These are phyloP conservation scores for Plasmodium yoelii DNA, from an alignment of 169 alveolate species.

Conservation along the genomic window DNA sequence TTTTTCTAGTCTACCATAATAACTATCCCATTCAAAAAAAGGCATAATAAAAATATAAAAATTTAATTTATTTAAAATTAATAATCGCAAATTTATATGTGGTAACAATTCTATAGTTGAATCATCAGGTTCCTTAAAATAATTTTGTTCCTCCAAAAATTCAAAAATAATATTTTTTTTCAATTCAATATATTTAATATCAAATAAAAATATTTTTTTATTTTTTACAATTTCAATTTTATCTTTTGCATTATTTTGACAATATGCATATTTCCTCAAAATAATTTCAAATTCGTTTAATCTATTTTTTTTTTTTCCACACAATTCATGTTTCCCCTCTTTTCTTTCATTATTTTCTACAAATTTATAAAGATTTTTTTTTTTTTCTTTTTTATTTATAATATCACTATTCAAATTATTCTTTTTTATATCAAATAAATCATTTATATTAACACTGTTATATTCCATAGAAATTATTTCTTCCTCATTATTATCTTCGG, in stretches of 20 bases:
- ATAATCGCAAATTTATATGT: conserved; percentile 26
- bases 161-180: conserved; percentile 71
- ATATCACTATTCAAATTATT: neutral
- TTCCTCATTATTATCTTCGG: conserved; percentile 62
- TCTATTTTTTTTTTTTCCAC: neutral
- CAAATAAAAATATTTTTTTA: conserved; percentile 10
- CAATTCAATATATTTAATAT: conserved; percentile 45
- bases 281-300: conserved; percentile 61
- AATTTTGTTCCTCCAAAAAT: conserved; percentile 37
- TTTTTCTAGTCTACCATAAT: conserved; percentile 59
- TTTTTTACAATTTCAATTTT: conserved; percentile 52
- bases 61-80: conserved; percentile 40
- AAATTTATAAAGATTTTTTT: neutral
- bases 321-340: neutral
- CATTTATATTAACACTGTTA: conserved; percentile 29
- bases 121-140: conserved; percentile 62
- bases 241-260: conserved; percentile 40
- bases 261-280: conserved; percentile 61
- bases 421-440: conserved; percentile 16
- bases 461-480: conserved; percentile 56
- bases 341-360: neutral
- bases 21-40: conserved; percentile 65
- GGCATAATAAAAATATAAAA: conserved; percentile 56
- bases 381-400: neutral
- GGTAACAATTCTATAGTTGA: conserved; percentile 52